These are phyloP conservation scores for Backusella macrospora DNA, from an alignment of 192 early-diverging fungal genomes.

Conservation along the genomic window DNA sequence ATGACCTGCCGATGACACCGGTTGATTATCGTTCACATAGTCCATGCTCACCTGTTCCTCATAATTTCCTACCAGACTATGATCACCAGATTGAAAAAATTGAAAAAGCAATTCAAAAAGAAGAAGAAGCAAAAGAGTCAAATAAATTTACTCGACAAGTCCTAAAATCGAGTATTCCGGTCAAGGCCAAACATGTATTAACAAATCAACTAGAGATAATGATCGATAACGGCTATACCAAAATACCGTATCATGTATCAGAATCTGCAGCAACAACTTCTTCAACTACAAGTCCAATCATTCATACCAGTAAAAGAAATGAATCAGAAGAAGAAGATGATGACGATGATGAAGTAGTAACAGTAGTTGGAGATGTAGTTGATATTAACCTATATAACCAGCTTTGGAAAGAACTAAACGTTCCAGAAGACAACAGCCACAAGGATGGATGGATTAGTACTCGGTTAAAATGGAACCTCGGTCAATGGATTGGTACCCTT, in stretches of 20 bases:
- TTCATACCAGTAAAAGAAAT: background rate
- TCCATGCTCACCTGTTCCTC: background rate
- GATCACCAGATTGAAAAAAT: slow-evolving; percentile 4
- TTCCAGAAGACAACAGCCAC: background rate
- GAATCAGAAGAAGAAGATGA: background rate
- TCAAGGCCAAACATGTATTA: background rate
- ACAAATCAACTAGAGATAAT: slow-evolving; percentile 8
- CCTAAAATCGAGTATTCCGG: background rate
- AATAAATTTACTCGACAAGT: background rate
- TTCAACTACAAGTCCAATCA: background rate
- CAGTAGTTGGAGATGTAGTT: background rate
- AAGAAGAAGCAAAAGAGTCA: background rate
- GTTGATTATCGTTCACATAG: background rate
- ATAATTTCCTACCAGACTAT: background rate
- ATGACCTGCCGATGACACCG: background rate
- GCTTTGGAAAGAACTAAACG: background rate
- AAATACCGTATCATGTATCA: background rate
- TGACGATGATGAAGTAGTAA: background rate
- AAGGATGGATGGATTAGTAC: background rate
- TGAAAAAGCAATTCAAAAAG: background rate
- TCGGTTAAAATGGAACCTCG: slow-evolving; percentile 15
- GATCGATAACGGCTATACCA: background rate
- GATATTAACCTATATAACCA: background rate
- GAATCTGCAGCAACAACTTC: background rate
- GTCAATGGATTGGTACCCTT: slow-evolving; percentile 8